A percentile compares a stretch with the other conserved stretches of the same genome.
Evolutionary conservation across 2,329 filamentous ascomycete species (phyloP).

Genomic region (Fusarium veterinarium): DNA sequence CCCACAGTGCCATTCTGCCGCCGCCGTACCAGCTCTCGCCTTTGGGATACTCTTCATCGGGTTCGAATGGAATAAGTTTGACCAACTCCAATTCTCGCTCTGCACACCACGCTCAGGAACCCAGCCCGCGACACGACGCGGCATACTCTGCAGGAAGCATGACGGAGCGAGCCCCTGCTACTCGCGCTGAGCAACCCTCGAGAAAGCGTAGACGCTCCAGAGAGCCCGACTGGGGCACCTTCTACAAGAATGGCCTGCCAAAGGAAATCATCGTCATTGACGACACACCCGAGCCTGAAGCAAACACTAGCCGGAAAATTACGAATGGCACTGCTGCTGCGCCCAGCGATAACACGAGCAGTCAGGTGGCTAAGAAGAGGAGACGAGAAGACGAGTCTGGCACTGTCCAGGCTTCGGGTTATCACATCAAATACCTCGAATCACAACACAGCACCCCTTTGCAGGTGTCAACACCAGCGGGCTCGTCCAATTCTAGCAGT

Average conservation of each 20-base stretch:
- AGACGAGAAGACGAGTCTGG: constrained; percentile 70
- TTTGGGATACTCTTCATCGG: constrained; percentile 48
- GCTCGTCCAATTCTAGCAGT: constrained; percentile 82
- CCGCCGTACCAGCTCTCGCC: constrained; percentile 45
- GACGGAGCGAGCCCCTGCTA: constrained; percentile 44
- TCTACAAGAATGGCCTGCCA: constrained; percentile 85
- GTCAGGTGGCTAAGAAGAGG: constrained; percentile 77
- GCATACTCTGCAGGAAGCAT: constrained; percentile 42
- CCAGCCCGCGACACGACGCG: constrained; percentile 44
- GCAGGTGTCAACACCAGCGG: constrained; percentile 72
- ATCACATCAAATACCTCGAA: constrained; percentile 76
- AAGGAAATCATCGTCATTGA: constrained; percentile 89
- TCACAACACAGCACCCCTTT: constrained; percentile 80
- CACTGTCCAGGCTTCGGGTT: constrained; percentile 69
- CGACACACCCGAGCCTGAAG: constrained; percentile 72
- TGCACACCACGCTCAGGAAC: constrained; percentile 48
- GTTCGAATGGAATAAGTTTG: constrained; percentile 49
- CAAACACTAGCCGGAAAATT: constrained; percentile 55
- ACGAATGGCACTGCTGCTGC: constrained; percentile 49
- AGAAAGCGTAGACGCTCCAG: constrained; percentile 68
- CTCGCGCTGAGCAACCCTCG: constrained; percentile 48
- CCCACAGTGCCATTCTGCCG: constrained; percentile 42
- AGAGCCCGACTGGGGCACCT: constrained; percentile 81
- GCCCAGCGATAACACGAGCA: constrained; percentile 44
- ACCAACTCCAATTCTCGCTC: constrained; percentile 46